Conservation (phyloP, 139 green algal genomes). For the Tetradesmus obliquus region DNA sequence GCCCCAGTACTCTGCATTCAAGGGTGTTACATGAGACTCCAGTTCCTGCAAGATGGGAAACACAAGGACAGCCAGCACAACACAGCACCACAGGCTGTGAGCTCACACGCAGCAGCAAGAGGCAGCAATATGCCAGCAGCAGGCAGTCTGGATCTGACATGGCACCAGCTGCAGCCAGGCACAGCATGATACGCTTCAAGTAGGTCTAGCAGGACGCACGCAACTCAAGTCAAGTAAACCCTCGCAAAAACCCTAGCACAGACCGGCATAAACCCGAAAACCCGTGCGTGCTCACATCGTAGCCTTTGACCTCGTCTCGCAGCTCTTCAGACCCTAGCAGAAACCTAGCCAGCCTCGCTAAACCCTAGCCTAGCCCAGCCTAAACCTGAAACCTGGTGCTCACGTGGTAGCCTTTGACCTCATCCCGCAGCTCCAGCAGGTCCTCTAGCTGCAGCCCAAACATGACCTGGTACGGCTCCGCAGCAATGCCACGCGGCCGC, state of each 20-base stretch:
- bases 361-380: too few relatives aligned
- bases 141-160: too few relatives aligned
- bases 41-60: conserved; percentile 63
- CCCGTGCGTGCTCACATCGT: conserved; percentile 54
- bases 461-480: conserved; percentile 67
- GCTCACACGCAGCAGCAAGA: neutral
- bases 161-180: too few relatives aligned
- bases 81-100: neutral
- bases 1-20: conserved; percentile 55
- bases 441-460: conserved; percentile 62
- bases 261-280: neutral
- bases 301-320: conserved; percentile 66
- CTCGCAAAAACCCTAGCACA: too few relatives aligned
- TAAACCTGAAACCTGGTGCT: neutral
- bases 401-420: conserved; percentile 64
- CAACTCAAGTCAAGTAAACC: too few relatives aligned
- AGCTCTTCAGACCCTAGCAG: conserved; percentile 59
- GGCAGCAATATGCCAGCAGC: neutral
- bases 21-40: conserved; percentile 69
- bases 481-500: neutral
- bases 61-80: neutral
- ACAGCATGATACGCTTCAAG: too few relatives aligned
- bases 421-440: neutral
- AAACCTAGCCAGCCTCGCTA: too few relatives aligned
- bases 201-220: too few relatives aligned